Conservation (phyloP, 2,329 filamentous ascomycete genomes). For the Septoria linicola region DNA sequence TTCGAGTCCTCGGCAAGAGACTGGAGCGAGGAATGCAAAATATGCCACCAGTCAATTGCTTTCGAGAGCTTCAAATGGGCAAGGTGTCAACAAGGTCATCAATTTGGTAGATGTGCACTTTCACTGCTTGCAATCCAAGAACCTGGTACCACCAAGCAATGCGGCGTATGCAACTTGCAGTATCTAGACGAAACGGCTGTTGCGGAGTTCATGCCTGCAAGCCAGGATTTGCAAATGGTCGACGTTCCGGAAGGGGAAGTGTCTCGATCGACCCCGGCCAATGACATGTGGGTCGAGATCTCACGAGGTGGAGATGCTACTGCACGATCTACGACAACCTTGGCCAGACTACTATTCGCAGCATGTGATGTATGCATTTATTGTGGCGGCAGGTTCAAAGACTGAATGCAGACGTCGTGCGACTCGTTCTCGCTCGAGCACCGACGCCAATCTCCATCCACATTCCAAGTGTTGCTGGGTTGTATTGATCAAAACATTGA, state of each 20-base stretch:
- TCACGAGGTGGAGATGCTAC: slow-evolving; percentile 20
- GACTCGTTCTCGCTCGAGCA: slow-evolving; percentile 8
- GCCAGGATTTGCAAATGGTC: slow-evolving; percentile 16
- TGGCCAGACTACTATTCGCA: slow-evolving; percentile 38
- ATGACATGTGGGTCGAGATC: slow-evolving; percentile 21
- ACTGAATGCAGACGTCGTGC: slow-evolving; percentile 25
- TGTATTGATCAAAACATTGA: slow-evolving; percentile 17
- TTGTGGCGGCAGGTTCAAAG: slow-evolving; percentile 41
- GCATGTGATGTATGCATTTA: slow-evolving; percentile 40
- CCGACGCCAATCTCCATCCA: slow-evolving; percentile 22
- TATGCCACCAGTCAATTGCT: slow-evolving; percentile 50
- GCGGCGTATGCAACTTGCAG: slow-evolving; percentile 52
- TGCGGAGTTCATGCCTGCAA: slow-evolving; percentile 7
- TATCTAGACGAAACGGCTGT: slow-evolving; percentile 48
- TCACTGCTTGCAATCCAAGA: slow-evolving; percentile 57
- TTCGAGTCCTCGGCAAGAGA: slow-evolving; percentile 11
- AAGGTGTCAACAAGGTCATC: slow-evolving; percentile 52
- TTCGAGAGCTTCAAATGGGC: slow-evolving; percentile 51
- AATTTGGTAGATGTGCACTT: slow-evolving; percentile 55
- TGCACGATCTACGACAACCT: slow-evolving; percentile 24
- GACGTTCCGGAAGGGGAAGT: slow-evolving; percentile 14
- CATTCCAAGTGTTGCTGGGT: slow-evolving; percentile 31
- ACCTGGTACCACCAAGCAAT: slow-evolving; percentile 54
- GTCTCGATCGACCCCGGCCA: slow-evolving; percentile 11
- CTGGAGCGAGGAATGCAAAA: slow-evolving; percentile 52